phyloP scores from a whole-genome alignment of 2,329 filamentous ascomycete genomes.

The Paramyrothecium roridum region DNA sequence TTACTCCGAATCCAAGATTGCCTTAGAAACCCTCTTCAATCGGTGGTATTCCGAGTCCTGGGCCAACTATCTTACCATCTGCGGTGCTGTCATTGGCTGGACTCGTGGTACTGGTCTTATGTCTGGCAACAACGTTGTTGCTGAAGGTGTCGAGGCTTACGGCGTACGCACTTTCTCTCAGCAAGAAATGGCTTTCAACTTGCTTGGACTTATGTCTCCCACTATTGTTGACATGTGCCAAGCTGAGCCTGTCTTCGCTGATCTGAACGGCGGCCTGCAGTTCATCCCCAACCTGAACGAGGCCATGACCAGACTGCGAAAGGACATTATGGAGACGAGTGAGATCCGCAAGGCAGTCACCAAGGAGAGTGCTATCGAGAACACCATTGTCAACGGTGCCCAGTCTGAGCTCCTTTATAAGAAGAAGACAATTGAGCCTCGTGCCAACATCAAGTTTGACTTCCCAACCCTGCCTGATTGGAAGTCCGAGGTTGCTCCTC shows the following conservation, averaged over 20 bases:
- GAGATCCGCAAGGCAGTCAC: slow-evolving; percentile 91
- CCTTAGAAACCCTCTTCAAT: slow-evolving; percentile 95
- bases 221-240: slow-evolving; percentile 94
- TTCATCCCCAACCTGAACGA: slow-evolving; percentile 96
- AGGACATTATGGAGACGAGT: slow-evolving; percentile 91
- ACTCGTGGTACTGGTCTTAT: slow-evolving; percentile 97
- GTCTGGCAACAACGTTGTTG: slow-evolving; percentile 96
- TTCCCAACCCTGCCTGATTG: slow-evolving; percentile 90
- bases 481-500: slow-evolving; percentile 84
- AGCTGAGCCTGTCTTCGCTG: slow-evolving; percentile 90
- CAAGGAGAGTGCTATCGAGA: slow-evolving; percentile 94
- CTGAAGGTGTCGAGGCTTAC: slow-evolving; percentile 93
- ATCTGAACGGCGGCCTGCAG: slow-evolving; percentile 95
- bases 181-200: slow-evolving; percentile 99
- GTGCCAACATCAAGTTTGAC: slow-evolving; percentile 96
- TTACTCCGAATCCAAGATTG: slow-evolving; percentile 97
- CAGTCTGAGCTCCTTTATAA: slow-evolving; percentile 90
- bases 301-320: slow-evolving; percentile 88
- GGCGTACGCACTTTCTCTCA: slow-evolving; percentile 98
- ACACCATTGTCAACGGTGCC: slow-evolving; percentile 95
- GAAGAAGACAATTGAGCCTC: slow-evolving; percentile 88
- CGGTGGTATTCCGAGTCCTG: slow-evolving; percentile 97
- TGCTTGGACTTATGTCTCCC: slow-evolving; percentile 93
- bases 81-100: slow-evolving; percentile 97
- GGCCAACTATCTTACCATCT: slow-evolving; percentile 96